These are phyloP conservation scores for Deinandra increscens DNA, from an alignment of 129 eudicot species.

Conservation along the genomic window DNA sequence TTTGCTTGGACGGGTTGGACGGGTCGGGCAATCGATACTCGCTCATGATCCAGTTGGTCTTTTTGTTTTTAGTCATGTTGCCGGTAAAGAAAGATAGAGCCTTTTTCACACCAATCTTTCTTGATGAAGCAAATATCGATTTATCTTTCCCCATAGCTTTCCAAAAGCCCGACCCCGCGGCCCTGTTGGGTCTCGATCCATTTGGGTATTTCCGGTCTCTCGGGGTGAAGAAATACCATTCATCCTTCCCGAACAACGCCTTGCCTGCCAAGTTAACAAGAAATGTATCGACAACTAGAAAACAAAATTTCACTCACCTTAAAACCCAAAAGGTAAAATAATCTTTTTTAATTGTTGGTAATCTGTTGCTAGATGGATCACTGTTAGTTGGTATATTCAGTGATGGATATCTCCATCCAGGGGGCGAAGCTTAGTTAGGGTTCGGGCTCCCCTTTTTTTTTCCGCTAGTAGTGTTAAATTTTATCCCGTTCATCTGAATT, in stretches of 20 bases:
- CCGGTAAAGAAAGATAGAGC: conserved; percentile 52
- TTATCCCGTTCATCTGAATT: no score
- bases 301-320: not conserved
- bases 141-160: conserved; percentile 68
- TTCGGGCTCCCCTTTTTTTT: no score
- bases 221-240: conserved; percentile 66
- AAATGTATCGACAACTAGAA: not conserved
- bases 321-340: not conserved
- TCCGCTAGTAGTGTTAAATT: no score
- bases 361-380: not conserved
- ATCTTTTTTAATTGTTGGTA: not conserved
- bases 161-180: conserved; percentile 65
- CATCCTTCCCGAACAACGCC: conserved; percentile 55
- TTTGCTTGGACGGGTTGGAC: conserved; percentile 31
- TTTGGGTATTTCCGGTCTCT: conserved; percentile 68
- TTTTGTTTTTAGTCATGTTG: conserved; percentile 46
- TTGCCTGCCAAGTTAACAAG: conserved; percentile 39
- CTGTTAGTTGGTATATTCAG: no score
- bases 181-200: conserved; percentile 61
- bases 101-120: conserved; percentile 60
- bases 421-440: no score
- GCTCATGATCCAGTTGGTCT: conserved; percentile 69
- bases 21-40: conserved; percentile 67
- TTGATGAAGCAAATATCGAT: conserved; percentile 50
- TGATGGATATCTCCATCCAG: no score